Percentiles rank a stretch among this genome's conserved stretches.
Conservation (phyloP, 192 early-diverging fungal species). For the Rhizophagus prolifer region DNA sequence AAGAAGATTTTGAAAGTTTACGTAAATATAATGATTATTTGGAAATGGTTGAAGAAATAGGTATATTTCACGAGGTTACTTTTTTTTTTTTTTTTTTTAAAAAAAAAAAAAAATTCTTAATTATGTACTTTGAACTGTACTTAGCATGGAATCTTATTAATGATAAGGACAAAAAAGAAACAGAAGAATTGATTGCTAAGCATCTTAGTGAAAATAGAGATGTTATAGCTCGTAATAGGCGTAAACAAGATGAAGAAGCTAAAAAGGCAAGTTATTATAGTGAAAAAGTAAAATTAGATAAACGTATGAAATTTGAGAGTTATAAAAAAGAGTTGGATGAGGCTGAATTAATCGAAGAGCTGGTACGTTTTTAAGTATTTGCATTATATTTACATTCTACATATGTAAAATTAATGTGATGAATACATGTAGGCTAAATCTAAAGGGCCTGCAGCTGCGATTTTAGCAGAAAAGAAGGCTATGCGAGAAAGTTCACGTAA, state of each 20-base stretch:
- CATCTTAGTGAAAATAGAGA: slow-evolving; percentile 76
- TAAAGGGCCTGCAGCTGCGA: slow-evolving; percentile 38
- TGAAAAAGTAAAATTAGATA: slow-evolving; percentile 49
- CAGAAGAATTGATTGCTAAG: slow-evolving; percentile 65
- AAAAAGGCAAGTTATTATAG: slow-evolving; percentile 40
- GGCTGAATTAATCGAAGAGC: slow-evolving; percentile 63
- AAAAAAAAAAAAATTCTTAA: background rate
- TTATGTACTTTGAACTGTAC: background rate
- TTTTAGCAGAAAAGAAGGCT: slow-evolving; percentile 38
- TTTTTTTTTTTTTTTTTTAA: background rate
- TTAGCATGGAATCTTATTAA: slow-evolving; percentile 78
- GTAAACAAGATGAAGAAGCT: slow-evolving; percentile 56
- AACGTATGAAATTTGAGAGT: slow-evolving; percentile 58
- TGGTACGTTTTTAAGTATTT: slow-evolving; percentile 32
- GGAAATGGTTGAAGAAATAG: slow-evolving; percentile 85
- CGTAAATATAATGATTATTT: slow-evolving; percentile 87
- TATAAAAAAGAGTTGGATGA: slow-evolving; percentile 66
- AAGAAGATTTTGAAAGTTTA: slow-evolving; percentile 78
- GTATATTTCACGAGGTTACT: slow-evolving; percentile 36
- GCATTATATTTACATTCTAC: no score
- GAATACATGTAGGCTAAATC: slow-evolving; percentile 26
- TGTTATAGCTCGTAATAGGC: slow-evolving; percentile 64
- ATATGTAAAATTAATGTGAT: no score
- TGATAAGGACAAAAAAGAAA: slow-evolving; percentile 72
- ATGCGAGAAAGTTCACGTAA: slow-evolving; percentile 7